phyloP scores from a whole-genome alignment of 2,329 filamentous ascomycete species.

The Neofusicoccum kwambonambiense region DNA sequence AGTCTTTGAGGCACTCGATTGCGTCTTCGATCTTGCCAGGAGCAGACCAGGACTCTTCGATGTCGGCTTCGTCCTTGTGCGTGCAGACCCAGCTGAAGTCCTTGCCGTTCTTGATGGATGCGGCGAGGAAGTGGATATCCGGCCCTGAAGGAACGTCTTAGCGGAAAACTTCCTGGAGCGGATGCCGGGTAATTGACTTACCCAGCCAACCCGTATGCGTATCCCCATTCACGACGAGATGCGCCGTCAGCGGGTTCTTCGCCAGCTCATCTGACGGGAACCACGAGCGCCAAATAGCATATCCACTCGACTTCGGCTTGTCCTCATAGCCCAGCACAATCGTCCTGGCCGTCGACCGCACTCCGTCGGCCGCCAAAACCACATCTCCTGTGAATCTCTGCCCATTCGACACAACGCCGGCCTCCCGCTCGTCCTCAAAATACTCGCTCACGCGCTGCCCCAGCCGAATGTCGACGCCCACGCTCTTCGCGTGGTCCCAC shows the following conservation, averaged over 20 bases:
- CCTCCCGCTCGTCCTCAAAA: conserved; percentile 52
- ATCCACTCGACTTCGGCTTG: conserved; percentile 53
- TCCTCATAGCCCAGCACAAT: conserved; percentile 54
- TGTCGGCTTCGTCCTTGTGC: conserved; percentile 32
- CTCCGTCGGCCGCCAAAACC: conserved; percentile 54
- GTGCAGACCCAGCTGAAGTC: conserved; percentile 40
- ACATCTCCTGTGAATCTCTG: conserved; percentile 48
- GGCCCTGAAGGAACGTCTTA: conserved; percentile 20
- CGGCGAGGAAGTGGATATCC: conserved; percentile 37
- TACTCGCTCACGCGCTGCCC: conserved; percentile 48
- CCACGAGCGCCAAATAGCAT: conserved; percentile 54
- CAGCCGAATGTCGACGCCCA: conserved; percentile 56
- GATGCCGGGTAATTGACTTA: background rate
- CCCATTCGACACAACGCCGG: conserved; percentile 53
- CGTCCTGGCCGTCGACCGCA: conserved; percentile 52
- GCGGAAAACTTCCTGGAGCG: too few relatives aligned
- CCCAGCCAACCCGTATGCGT: conserved; percentile 26
- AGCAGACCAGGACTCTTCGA: conserved; percentile 36
- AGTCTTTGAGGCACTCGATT: conserved; percentile 24
- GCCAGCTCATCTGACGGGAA: conserved; percentile 31
- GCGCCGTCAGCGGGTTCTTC: conserved; percentile 33
- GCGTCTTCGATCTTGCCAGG: conserved; percentile 33
- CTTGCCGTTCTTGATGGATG: conserved; percentile 33
- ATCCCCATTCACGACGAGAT: conserved; percentile 32
- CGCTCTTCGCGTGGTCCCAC: conserved; percentile 54